These are phyloP conservation scores for Ceratopteris richardii DNA, from an alignment of 75 land plant genomes.

Conservation along the genomic window DNA sequence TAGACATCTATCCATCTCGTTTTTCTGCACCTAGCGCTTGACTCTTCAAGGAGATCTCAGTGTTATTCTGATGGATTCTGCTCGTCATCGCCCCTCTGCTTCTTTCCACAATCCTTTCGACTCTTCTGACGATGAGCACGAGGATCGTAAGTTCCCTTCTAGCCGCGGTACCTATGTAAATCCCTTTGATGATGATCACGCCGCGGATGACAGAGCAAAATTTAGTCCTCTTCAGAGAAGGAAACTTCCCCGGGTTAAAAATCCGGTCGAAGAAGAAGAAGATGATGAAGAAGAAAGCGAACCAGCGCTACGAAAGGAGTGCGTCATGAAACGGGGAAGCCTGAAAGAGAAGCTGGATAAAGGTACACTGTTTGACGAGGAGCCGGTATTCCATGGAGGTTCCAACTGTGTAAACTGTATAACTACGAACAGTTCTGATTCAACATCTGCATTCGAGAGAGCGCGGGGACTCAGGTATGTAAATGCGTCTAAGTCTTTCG, in stretches of 20 bases:
- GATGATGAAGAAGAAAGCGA: conserved; percentile 7
- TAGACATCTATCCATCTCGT: too few species aligned
- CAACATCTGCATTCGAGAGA: conserved; percentile 10
- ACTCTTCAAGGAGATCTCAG: too few species aligned
- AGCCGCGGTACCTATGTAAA: conserved; percentile 5
- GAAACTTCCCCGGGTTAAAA: neutral
- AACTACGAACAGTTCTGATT: neutral
- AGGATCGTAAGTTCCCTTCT: neutral
- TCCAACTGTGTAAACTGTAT: neutral
- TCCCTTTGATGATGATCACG: conserved; percentile 14
- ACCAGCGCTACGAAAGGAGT: too few species aligned
- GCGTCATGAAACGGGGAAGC: neutral
- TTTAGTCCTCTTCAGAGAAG: neutral
- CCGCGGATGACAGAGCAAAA: conserved; percentile 6
- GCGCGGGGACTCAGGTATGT: conserved; percentile 14
- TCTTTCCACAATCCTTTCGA: conserved; percentile 19
- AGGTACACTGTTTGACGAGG: conserved; percentile 1
- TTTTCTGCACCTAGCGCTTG: too few species aligned
- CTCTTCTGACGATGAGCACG: conserved; percentile 14
- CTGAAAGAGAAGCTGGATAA: neutral
- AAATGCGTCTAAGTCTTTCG: neutral
- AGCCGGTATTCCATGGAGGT: neutral
- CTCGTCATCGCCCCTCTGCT: too few species aligned
- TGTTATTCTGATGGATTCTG: too few species aligned
- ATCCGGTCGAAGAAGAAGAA: conserved; percentile 9